Evolutionary conservation across 441 rosid genomes (phyloP).

Genomic region (Kokia cookei): DNA sequence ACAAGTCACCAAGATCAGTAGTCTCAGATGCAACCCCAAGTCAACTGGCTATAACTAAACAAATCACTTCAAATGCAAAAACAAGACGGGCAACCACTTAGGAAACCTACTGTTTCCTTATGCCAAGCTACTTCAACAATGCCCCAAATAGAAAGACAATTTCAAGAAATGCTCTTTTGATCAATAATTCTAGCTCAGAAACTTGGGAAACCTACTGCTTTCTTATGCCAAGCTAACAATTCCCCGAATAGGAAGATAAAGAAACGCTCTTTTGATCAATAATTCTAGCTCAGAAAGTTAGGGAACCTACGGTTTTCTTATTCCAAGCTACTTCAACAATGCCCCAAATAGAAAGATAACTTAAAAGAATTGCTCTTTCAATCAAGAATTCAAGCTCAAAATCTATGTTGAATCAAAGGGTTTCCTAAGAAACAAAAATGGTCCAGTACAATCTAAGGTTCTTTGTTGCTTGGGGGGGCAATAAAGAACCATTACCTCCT

Average conservation of each 20-base stretch:
- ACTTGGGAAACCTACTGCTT: conserved; percentile 4
- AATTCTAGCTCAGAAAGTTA: conserved; percentile 6
- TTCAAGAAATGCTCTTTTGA: conserved; percentile 1
- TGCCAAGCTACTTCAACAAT: conserved; percentile 12
- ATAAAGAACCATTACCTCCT: conserved; percentile 26
- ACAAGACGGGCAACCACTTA: conserved; percentile 1
- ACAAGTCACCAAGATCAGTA: conserved; percentile 5
- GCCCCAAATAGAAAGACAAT: neutral
- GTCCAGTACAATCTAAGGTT: conserved; percentile 25
- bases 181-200: conserved; percentile 10
- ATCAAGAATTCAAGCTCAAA: conserved; percentile 7
- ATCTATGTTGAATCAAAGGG: conserved; percentile 29
- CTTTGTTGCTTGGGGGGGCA: conserved; percentile 14
- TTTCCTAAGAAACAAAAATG: conserved; percentile 23
- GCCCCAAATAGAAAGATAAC: conserved; percentile 1
- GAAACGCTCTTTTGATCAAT: conserved; percentile 1
- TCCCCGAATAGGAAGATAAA: neutral
- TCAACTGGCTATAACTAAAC: conserved; percentile 5
- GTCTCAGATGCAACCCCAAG: conserved; percentile 8
- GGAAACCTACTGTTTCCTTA: conserved; percentile 4
- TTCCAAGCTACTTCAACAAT: conserved; percentile 11
- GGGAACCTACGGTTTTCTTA: conserved; percentile 3
- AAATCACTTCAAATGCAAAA: conserved; percentile 6
- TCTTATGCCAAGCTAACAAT: conserved; percentile 6
- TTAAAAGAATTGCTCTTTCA: conserved; percentile 1